A percentile compares a stretch with the other conserved stretches of the same genome.
These are phyloP conservation scores for Jacaranda mimosifolia DNA, from an alignment of 257 asterid genomes.

Conservation along the genomic window DNA sequence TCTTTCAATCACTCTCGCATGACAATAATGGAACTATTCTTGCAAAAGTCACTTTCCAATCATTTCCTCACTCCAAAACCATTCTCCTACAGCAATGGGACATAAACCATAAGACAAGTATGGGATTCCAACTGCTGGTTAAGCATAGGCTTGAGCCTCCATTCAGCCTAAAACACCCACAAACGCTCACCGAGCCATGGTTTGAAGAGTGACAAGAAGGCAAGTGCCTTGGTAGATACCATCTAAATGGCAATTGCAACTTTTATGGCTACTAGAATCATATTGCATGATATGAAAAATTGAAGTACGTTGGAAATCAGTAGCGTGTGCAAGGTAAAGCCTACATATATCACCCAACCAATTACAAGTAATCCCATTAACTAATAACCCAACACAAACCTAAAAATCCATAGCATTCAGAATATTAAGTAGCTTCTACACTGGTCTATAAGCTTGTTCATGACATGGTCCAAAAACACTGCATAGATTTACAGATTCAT, in stretches of 20 bases:
- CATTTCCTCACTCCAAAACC: neutral
- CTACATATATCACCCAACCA: constrained; percentile 2
- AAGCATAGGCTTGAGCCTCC: neutral
- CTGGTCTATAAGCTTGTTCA: neutral
- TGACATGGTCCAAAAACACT: neutral
- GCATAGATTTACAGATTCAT: constrained; percentile 32
- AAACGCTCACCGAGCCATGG: neutral
- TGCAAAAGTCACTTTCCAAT: neutral
- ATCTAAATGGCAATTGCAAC: neutral
- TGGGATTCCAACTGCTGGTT: neutral
- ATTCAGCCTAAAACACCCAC: neutral
- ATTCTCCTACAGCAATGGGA: too few relatives aligned
- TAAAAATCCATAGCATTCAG: neutral
- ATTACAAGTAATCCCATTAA: constrained; percentile 12
- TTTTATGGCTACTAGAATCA: neutral
- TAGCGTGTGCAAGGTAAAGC: neutral
- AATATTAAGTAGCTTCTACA: constrained; percentile 25
- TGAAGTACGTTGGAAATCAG: neutral
- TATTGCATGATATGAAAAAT: neutral
- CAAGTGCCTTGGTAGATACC: neutral
- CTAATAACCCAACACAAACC: neutral
- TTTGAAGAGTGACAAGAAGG: neutral
- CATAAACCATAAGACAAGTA: neutral
- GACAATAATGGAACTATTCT: too few relatives aligned
- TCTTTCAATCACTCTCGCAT: too few relatives aligned